Base-by-base conservation (phyloP, 139 green algal species). In the Chlorella sp. region DNA sequence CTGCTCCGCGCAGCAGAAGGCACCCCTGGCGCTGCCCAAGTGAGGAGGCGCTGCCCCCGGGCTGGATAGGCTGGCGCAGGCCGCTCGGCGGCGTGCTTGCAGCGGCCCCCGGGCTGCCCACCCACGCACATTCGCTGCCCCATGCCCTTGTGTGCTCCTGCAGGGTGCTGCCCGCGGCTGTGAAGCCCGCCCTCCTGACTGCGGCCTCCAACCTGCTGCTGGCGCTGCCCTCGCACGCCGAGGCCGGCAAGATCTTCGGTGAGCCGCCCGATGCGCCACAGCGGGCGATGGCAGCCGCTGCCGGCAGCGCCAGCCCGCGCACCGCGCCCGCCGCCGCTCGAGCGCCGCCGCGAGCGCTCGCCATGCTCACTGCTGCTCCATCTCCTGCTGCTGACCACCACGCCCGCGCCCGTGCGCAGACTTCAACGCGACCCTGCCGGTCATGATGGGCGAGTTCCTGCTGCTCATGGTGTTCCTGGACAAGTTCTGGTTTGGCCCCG, bases 391-490 rank as follows among this genome's bases (percentile, higher is more conserved):
- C n/a, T n/a, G n/a, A n/a, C n/a, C n/a, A n/a, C n/a, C n/a, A n/a
- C n/a, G n/a, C 22, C 7, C 38, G 41, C n/a, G 44, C 22, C 40
- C 41, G 24, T 70, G 64, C 26, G 79, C 70, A 85, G 94, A 97
- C 87, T 97, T 97, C 88, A 95, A 96, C 89, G 17, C 92, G 73
- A 97, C 94, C 44, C 80, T 96, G 74, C 94, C 91, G 34, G 78
- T 95, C 84, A 97, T 96, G 94, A 90, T 88, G 44, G 86, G 73
- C 80, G 85, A 98, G 92, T 96, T 98, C 88, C 90, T 98, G 56
- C 86, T 97, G 19, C 90, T 97, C 51, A 98, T 98, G 95, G 95
- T 98, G 65, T 97, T 98, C 89, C 91, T 98, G 60, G 95, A 98
- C 76, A 98, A 98, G 94, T 90, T 90, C 83, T 98, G 95, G 95